Conservation (phyloP, 306 rosid genomes). For the Begonia masoniana region DNA sequence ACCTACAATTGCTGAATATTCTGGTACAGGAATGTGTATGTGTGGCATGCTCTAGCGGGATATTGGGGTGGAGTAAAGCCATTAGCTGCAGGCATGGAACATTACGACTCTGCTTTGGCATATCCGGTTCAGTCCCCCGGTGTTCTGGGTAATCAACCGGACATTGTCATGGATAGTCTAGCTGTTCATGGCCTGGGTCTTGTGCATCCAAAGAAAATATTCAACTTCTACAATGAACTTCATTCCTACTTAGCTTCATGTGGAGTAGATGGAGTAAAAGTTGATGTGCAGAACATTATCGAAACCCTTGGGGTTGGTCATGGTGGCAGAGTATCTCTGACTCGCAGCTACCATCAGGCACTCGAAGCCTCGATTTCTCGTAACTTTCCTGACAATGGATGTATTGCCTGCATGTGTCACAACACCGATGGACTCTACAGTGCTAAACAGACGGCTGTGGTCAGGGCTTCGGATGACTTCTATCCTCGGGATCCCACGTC, state of each 20-base stretch:
- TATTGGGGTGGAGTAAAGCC: constrained; percentile 99
- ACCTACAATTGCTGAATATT: constrained; percentile 4
- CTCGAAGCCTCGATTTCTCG: constrained; percentile 80
- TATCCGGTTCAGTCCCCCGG: constrained; percentile 88
- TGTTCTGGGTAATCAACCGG: constrained; percentile 80
- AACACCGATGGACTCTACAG: constrained; percentile 85
- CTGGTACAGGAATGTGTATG: constrained; percentile 56
- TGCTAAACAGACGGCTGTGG: constrained; percentile 81
- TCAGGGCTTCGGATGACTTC: constrained; percentile 91
- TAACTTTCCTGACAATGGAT: constrained; percentile 83
- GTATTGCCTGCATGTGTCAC: constrained; percentile 97
- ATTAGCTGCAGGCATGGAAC: constrained; percentile 82
- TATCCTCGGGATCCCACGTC: constrained; percentile 92
- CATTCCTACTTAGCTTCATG: constrained; percentile 87
- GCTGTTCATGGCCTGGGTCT: constrained; percentile 86
- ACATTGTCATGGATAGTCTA: constrained; percentile 84
- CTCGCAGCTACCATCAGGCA: constrained; percentile 76
- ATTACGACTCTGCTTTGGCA: constrained; percentile 69
- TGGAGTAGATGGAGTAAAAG: constrained; percentile 97
- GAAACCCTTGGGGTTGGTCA: constrained; percentile 93
- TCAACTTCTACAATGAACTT: constrained; percentile 83
- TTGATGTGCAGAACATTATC: constrained; percentile 89
- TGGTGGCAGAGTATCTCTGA: constrained; percentile 86
- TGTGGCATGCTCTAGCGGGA: constrained; percentile 97
- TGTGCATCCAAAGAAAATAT: constrained; percentile 85